These are phyloP conservation scores for Xylaria sp. DNA, from an alignment of 2,329 filamentous ascomycete genomes.

Conservation along the genomic window DNA sequence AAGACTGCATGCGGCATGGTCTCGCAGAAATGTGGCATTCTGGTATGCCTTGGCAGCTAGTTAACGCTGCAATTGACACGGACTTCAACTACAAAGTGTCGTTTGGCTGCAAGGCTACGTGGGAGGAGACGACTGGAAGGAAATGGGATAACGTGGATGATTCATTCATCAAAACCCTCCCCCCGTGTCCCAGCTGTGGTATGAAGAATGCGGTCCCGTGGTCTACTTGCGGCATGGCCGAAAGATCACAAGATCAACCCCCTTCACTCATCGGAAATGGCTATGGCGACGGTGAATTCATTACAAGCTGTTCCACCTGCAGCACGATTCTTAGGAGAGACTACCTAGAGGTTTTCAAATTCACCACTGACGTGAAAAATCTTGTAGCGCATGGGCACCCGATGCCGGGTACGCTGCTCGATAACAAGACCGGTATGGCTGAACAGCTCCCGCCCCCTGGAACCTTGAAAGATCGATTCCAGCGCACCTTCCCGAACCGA, in stretches of 20 bases:
- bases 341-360: slow-evolving; percentile 69
- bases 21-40: slow-evolving; percentile 67
- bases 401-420: slow-evolving; percentile 76
- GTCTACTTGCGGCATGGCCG: slow-evolving; percentile 63
- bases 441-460: slow-evolving; percentile 42
- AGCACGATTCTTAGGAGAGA: slow-evolving; percentile 63
- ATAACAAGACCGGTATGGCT: slow-evolving; percentile 63
- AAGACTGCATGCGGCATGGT: slow-evolving; percentile 74
- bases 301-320: slow-evolving; percentile 63
- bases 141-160: slow-evolving; percentile 71
- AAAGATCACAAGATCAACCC: slow-evolving; percentile 51
- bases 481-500: slow-evolving; percentile 67
- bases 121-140: slow-evolving; percentile 60
- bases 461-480: slow-evolving; percentile 39
- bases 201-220: slow-evolving; percentile 62
- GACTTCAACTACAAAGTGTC: slow-evolving; percentile 67
- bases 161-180: slow-evolving; percentile 57
- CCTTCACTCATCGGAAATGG: slow-evolving; percentile 61
- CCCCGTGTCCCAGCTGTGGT: slow-evolving; percentile 66
- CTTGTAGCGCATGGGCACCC: slow-evolving; percentile 62
- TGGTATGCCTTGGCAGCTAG: slow-evolving; percentile 73
- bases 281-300: slow-evolving; percentile 70
- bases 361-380: slow-evolving; percentile 64
- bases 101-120: slow-evolving; percentile 57
- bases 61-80: slow-evolving; percentile 68